phyloP scores from a whole-genome alignment of 106 monocot genomes.

The Acorus calamus region DNA sequence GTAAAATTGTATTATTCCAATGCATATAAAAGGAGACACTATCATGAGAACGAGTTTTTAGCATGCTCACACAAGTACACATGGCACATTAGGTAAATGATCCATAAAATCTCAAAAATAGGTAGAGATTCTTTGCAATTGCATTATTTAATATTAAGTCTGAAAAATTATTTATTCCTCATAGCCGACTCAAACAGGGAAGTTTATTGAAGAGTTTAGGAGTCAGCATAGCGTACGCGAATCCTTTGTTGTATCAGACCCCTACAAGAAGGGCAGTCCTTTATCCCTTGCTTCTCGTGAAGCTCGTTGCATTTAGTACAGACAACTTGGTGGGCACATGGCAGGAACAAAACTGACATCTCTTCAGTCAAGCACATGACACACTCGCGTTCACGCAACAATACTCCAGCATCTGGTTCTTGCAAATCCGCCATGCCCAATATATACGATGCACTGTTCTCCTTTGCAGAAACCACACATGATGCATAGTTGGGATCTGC shows the following conservation, averaged over 20 bases:
- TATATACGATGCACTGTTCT: not conserved
- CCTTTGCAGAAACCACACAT: conserved; percentile 19
- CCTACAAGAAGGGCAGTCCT: conserved; percentile 58
- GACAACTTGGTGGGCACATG: conserved; percentile 57
- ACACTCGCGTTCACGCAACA: conserved; percentile 52
- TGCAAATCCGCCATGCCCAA: not conserved
- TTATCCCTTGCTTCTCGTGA: conserved; percentile 51
- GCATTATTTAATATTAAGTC: conserved; percentile 20
- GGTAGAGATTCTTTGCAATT: not conserved
- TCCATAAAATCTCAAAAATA: too few species aligned
- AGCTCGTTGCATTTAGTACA: conserved; percentile 44
- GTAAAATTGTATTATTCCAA: too few species aligned
- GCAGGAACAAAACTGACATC: conserved; percentile 52
- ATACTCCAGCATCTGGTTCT: conserved; percentile 18
- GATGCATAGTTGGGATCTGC: conserved; percentile 25
- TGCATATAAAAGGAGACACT: too few species aligned
- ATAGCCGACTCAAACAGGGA: not conserved
- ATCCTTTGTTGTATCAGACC: conserved; percentile 39
- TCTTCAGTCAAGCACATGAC: conserved; percentile 66
- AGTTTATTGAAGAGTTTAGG: conserved; percentile 15
- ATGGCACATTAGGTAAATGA: too few species aligned
- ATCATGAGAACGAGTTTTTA: too few species aligned
- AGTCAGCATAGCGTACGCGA: conserved; percentile 17
- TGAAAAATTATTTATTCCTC: conserved; percentile 3
- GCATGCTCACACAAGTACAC: too few species aligned